phyloP scores from a whole-genome alignment of 768 basidiomycete species.

The Lanmaoa pseudosensibilis region DNA sequence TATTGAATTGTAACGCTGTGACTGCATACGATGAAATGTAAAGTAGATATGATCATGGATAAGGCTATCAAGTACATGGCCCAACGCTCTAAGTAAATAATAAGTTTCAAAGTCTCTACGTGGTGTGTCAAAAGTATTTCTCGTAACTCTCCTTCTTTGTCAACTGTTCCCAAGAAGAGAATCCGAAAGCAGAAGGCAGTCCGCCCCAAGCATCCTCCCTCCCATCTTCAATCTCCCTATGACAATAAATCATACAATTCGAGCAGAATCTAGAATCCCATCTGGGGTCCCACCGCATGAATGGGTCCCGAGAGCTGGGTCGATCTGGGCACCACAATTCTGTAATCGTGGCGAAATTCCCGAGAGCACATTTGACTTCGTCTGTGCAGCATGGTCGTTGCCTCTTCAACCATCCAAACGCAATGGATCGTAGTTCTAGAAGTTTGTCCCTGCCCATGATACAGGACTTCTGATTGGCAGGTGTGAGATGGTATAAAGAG shows the following conservation, averaged over 20 bases:
- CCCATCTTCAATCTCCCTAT: slow-evolving; percentile 27
- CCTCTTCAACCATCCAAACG: slow-evolving; percentile 22
- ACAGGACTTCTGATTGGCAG: slow-evolving; percentile 25
- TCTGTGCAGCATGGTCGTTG: slow-evolving; percentile 17
- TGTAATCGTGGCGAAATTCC: slow-evolving; percentile 22
- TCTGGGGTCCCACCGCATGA: slow-evolving; percentile 22
- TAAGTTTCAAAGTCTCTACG: background rate
- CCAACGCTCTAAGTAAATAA: background rate
- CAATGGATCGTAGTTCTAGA: slow-evolving; percentile 19
- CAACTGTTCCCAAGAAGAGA: slow-evolving; percentile 14
- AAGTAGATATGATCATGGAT: background rate
- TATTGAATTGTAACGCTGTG: too few species aligned
- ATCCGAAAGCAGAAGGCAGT: slow-evolving; percentile 22
- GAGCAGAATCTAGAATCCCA: slow-evolving; percentile 25
- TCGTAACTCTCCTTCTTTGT: slow-evolving; percentile 4
- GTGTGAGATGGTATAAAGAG: slow-evolving; percentile 14
- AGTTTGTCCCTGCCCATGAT: slow-evolving; percentile 27
- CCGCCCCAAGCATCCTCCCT: slow-evolving; percentile 26
- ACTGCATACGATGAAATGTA: background rate
- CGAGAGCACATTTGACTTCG: slow-evolving; percentile 21
- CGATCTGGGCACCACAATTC: slow-evolving; percentile 23
- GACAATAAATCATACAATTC: slow-evolving; percentile 22
- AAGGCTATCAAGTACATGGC: background rate
- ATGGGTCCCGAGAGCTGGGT: slow-evolving; percentile 22
- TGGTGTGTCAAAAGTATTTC: slow-evolving; percentile 1